Conservation (phyloP, 352 stramenopile genomes). For the Pythium plurisporium region DNA sequence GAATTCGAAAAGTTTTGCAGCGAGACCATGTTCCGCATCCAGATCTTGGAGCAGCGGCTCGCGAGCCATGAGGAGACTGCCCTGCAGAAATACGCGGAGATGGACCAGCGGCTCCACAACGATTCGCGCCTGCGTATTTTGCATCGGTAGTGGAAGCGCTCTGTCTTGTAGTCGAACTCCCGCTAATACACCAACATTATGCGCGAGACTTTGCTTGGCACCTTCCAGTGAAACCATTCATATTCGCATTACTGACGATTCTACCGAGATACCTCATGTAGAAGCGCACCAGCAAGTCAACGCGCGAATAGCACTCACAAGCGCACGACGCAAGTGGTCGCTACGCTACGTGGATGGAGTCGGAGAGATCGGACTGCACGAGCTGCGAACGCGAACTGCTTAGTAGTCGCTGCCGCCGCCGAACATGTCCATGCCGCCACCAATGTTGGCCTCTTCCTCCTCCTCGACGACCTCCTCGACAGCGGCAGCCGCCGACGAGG, state of each 20-base stretch:
- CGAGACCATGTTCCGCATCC: slow-evolving; percentile 95
- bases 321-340: neutral
- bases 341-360: slow-evolving; percentile 9
- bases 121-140: slow-evolving; percentile 79
- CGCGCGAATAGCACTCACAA: slow-evolving; percentile 9
- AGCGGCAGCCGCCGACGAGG: slow-evolving; percentile 33
- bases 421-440: slow-evolving; percentile 86
- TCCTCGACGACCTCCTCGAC: slow-evolving; percentile 77
- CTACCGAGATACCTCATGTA: neutral
- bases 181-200: too few relatives aligned
- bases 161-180: too few relatives aligned
- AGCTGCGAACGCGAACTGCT: slow-evolving; percentile 12
- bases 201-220: too few relatives aligned
- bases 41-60: slow-evolving; percentile 93
- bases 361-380: slow-evolving; percentile 1
- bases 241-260: slow-evolving; percentile 61
- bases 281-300: slow-evolving; percentile 5
- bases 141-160: slow-evolving; percentile 66
- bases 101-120: slow-evolving; percentile 89
- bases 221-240: slow-evolving; percentile 65
- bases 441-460: slow-evolving; percentile 83
- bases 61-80: slow-evolving; percentile 90
- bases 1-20: slow-evolving; percentile 94
- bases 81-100: slow-evolving; percentile 92
- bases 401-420: slow-evolving; percentile 84